These are phyloP conservation scores for Poteriospumella lacustris DNA, from an alignment of 108 stramenopile species.

Conservation along the genomic window DNA sequence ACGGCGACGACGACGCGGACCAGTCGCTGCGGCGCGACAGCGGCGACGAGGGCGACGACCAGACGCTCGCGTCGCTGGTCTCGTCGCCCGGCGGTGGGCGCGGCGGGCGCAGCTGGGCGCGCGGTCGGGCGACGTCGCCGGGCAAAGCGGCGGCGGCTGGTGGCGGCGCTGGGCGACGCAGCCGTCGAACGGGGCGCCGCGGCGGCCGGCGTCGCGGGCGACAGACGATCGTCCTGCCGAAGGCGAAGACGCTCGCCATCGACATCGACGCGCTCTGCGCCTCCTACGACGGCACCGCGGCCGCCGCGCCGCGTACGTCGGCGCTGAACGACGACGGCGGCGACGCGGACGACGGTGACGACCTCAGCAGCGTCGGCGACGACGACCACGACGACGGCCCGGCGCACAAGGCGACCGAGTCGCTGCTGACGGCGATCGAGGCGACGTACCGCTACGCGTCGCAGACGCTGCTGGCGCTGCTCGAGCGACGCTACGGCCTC, in stretches of 20 bases:
- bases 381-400: background rate
- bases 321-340: background rate
- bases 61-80: no score
- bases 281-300: conserved; percentile 30
- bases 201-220: background rate
- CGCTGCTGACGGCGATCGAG: background rate
- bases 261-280: no score
- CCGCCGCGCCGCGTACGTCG: conserved; percentile 31
- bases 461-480: background rate
- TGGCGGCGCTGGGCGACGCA: background rate
- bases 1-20: background rate
- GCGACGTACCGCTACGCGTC: conserved; percentile 17
- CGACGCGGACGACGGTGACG: background rate
- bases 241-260: background rate
- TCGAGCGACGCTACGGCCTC: conserved; percentile 33
- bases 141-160: conserved; percentile 43
- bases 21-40: no score
- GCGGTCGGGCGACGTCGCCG: conserved; percentile 80
- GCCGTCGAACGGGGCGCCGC: background rate
- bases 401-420: no score
- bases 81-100: no score
- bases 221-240: no score
- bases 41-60: no score
- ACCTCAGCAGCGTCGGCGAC: background rate
- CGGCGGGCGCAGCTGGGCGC: no score